Conservation (phyloP, 371 early-diverging fungal genomes). For the Batkoa obscura region DNA sequence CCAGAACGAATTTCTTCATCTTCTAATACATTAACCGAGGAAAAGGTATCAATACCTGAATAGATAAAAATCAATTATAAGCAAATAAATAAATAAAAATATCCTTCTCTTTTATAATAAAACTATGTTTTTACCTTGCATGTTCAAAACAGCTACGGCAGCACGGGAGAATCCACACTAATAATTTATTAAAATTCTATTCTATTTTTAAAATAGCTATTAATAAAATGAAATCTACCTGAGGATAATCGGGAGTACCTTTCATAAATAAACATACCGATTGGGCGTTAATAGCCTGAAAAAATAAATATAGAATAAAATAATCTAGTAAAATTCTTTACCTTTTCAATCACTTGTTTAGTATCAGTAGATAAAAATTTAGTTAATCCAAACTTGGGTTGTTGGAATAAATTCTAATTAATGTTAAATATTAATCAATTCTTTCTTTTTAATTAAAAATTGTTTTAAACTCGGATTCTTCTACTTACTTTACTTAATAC, state of each 20-base stretch:
- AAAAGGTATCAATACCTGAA: constrained; percentile 44
- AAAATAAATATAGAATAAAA: too few relatives aligned
- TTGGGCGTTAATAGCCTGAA: constrained; percentile 41
- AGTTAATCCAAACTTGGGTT: too few relatives aligned
- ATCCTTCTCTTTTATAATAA: too few relatives aligned
- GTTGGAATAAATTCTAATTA: too few relatives aligned
- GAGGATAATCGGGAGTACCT: constrained; percentile 76
- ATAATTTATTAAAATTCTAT: not conserved
- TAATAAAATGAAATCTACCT: constrained; percentile 19
- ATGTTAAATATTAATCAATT: too few relatives aligned
- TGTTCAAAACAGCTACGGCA: constrained; percentile 70
- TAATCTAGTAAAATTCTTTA: too few relatives aligned
- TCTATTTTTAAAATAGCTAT: not conserved
- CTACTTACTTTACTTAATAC: too few relatives aligned
- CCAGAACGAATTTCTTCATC: constrained; percentile 78
- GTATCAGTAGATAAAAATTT: too few relatives aligned
- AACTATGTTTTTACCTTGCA: constrained; percentile 51
- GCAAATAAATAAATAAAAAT: too few relatives aligned
- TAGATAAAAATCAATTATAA: constrained; percentile 1
- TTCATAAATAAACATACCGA: constrained; percentile 85
- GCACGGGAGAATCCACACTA: constrained; percentile 88
- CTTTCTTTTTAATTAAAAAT: too few relatives aligned
- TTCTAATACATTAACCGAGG: constrained; percentile 68
- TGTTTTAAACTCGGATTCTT: too few relatives aligned
- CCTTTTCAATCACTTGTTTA: too few relatives aligned